phyloP scores from a whole-genome alignment of 2,329 filamentous ascomycete genomes.

The Tricladium varicosporioides region DNA sequence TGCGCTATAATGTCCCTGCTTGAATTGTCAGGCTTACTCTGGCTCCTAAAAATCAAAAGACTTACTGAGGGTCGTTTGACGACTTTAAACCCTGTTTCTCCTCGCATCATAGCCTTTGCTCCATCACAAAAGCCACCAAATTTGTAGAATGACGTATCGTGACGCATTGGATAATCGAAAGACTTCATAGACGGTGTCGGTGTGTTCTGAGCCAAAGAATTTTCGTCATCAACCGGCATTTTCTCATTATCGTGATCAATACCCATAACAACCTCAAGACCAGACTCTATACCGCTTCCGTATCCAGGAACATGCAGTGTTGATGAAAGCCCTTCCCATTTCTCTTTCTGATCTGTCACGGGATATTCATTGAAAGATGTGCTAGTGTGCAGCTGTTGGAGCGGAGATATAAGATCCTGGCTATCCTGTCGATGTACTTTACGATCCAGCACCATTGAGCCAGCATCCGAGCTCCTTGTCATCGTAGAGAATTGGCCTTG shows the following conservation, averaged over 20 bases:
- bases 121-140: slow-evolving; percentile 34
- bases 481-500: slow-evolving; percentile 24
- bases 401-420: slow-evolving; percentile 8
- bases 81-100: slow-evolving; percentile 30
- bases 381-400: background rate
- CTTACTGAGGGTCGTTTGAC: slow-evolving; percentile 32
- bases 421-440: slow-evolving; percentile 9
- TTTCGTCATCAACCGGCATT: slow-evolving; percentile 9
- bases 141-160: slow-evolving; percentile 32
- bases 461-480: slow-evolving; percentile 24
- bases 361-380: slow-evolving; percentile 3
- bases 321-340: slow-evolving; percentile 14
- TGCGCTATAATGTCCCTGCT: slow-evolving; percentile 31
- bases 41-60: background rate
- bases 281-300: slow-evolving; percentile 24
- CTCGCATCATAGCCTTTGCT: slow-evolving; percentile 26
- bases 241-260: slow-evolving; percentile 21
- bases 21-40: slow-evolving; percentile 13
- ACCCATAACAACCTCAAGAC: slow-evolving; percentile 24
- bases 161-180: slow-evolving; percentile 28
- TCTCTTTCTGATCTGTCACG: slow-evolving; percentile 6
- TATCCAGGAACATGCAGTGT: slow-evolving; percentile 24
- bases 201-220: slow-evolving; percentile 8
- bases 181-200: slow-evolving; percentile 26
- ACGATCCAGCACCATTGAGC: slow-evolving; percentile 26